These are phyloP conservation scores for Curvularia verruculosa DNA, from an alignment of 2,329 filamentous ascomycete species.

Conservation along the genomic window DNA sequence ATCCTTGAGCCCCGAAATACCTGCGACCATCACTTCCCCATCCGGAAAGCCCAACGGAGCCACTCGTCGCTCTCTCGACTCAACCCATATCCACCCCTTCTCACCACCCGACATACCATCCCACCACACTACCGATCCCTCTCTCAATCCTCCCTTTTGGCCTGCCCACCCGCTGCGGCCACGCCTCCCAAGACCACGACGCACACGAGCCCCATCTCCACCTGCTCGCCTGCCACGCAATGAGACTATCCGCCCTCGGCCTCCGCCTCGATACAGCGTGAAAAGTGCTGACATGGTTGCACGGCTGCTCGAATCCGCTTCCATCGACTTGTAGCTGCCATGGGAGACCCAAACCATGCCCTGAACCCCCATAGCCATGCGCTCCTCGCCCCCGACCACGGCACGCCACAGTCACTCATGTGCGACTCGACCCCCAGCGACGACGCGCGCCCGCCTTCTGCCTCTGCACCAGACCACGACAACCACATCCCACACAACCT, in stretches of 20 bases:
- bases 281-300: conserved; percentile 41
- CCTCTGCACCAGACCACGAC: background rate
- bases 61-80: conserved; percentile 26
- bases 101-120: conserved; percentile 7
- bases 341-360: conserved; percentile 36
- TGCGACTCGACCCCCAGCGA: conserved; percentile 32
- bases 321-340: conserved; percentile 36
- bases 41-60: conserved; percentile 21
- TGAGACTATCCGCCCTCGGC: conserved; percentile 33
- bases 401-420: conserved; percentile 34
- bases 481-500: background rate
- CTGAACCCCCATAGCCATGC: conserved; percentile 32
- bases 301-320: conserved; percentile 37
- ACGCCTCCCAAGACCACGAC: background rate
- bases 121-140: background rate
- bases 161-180: background rate
- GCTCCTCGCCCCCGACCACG: conserved; percentile 17
- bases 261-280: conserved; percentile 18
- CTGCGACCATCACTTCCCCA: conserved; percentile 19
- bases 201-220: background rate
- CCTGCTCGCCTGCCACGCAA: conserved; percentile 29
- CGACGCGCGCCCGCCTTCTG: conserved; percentile 12
- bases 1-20: conserved; percentile 24
- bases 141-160: background rate
- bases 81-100: conserved; percentile 23